phyloP scores from a whole-genome alignment of 2,329 filamentous ascomycete species.

The Pseudocercospora fijiensis region DNA sequence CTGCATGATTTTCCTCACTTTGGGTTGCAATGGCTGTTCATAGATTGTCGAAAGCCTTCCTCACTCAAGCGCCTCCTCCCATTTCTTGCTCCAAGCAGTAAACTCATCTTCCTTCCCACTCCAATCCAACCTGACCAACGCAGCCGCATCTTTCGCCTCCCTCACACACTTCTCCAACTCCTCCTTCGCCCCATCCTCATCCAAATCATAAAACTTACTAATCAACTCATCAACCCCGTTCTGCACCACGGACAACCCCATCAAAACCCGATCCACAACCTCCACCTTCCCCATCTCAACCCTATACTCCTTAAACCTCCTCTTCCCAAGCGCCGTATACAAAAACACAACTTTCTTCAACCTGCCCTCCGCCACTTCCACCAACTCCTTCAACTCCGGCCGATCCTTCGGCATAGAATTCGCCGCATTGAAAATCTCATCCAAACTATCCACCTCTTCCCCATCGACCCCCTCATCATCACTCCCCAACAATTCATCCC shows the following conservation, averaged over 20 bases:
- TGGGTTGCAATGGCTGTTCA: neutral
- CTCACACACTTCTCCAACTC: conserved; percentile 60
- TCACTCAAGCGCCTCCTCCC: conserved; percentile 42
- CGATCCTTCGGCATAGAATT: conserved; percentile 64
- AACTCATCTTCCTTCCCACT: conserved; percentile 70
- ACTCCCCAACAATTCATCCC: conserved; percentile 38
- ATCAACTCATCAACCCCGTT: conserved; percentile 70
- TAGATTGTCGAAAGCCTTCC: neutral
- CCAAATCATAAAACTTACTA: conserved; percentile 68
- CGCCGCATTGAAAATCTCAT: conserved; percentile 65
- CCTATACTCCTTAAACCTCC: conserved; percentile 56
- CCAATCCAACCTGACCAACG: conserved; percentile 62
- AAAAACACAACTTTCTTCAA: conserved; percentile 67
- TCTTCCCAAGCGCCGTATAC: conserved; percentile 68
- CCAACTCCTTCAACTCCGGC: conserved; percentile 63
- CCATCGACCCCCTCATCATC: conserved; percentile 42
- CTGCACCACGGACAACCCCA: conserved; percentile 60
- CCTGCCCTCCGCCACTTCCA: conserved; percentile 64
- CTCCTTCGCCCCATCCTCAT: conserved; percentile 58
- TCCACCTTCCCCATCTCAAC: conserved; percentile 28
- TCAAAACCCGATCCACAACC: conserved; percentile 57
- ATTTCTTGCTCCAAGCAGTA: conserved; percentile 68
- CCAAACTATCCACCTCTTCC: conserved; percentile 54
- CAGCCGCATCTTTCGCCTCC: conserved; percentile 58
- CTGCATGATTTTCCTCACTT: neutral